phyloP scores from a whole-genome alignment of 129 eudicot species.

The Flaveria robusta region DNA sequence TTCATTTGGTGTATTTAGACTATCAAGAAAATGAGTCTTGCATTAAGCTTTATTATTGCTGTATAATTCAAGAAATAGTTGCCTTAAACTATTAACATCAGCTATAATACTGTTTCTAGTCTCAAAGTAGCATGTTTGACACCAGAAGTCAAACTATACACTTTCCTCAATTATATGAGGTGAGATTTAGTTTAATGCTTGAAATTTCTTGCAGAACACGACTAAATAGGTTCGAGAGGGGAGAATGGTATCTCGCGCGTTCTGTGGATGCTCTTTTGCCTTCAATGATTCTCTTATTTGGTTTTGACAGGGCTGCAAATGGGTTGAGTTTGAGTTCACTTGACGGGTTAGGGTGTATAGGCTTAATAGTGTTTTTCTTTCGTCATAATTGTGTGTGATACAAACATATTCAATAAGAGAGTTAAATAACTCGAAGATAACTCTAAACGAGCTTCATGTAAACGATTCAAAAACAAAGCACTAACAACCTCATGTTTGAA shows the following conservation, averaged over 20 bases:
- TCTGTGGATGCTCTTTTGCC: background rate
- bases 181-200: slow-evolving; percentile 6
- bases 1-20: background rate
- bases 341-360: background rate
- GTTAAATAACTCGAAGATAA: background rate
- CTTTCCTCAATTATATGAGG: background rate
- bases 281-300: background rate
- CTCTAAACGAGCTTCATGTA: background rate
- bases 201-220: slow-evolving; percentile 10
- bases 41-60: background rate
- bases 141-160: slow-evolving; percentile 13
- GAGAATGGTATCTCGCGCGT: background rate
- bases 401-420: background rate
- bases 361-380: background rate
- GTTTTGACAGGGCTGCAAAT: background rate
- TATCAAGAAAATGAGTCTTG: slow-evolving; percentile 2
- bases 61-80: background rate
- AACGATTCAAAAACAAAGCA: background rate
- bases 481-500: background rate
- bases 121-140: background rate
- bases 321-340: background rate
- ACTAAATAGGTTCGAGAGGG: background rate
- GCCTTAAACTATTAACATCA: background rate
- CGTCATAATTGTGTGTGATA: background rate
- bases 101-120: background rate